Evolutionary conservation across 805 yeast species (phyloP), one percentile per base, ranked within the genome.

Genomic region (Debaryomyces castellii): DNA sequence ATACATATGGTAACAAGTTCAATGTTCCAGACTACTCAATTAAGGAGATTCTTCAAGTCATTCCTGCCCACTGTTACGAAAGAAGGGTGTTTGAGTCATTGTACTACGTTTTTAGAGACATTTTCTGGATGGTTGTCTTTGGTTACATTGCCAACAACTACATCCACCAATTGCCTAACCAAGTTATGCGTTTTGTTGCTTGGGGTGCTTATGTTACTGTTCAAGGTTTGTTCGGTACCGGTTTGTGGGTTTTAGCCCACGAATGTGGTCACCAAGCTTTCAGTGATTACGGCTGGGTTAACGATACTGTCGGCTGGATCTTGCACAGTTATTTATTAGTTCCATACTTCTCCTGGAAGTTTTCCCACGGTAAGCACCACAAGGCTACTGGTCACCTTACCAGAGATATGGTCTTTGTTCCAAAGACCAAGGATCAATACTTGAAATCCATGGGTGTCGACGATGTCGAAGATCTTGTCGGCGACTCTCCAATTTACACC

Each of bases 261-360:
- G 96, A 88, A 67, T 88, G 96, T 74, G 96, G 96, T 49, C 96
- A 88, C 65, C 85, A 82, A 55, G 96, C 96, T 18, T 89, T 89
- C 66, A 76, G 85, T 33, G 87, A 85, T 57, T 83, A 82, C 60
- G 82, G 81, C 33, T 66, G 75, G 70, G 82, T 87, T 52, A 87
- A 89, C 66, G 92, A 89, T 66, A 66, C 80, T 33, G 85, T 84
- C 38, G 96, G 96, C 39, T 88, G 95, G 95, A 63, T 85, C 33
- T 70, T 89, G 51, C 96, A 88, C 71, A 85, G 92, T 16, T 81
- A 78, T 60, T 71, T 87, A 57, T 63, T 87, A 58, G 96, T 89
- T 25, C 96, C 96, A 39, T 88, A 84, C 72, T 87, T 87, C 64
- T 85, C 94, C 7, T 88, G 96, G 96, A 85, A 87, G 60, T 82